Conservation (phyloP, 2,329 filamentous ascomycete species). For the Cladosporium cucumerinum region DNA sequence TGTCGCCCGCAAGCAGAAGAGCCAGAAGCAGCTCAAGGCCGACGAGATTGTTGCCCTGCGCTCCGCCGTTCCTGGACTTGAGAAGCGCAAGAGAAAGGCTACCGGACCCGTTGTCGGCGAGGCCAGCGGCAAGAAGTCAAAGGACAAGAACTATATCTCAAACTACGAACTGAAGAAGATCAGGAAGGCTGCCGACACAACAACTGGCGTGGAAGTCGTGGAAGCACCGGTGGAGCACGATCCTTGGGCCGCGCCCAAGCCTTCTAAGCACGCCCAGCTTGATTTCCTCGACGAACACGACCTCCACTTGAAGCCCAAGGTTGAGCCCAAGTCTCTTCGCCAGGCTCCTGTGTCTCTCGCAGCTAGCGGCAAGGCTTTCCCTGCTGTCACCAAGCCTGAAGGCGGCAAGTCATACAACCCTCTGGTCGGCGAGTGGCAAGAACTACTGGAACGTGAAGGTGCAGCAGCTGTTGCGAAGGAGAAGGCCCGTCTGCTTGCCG, state of each 20-base stretch:
- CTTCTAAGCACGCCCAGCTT: conserved; percentile 52
- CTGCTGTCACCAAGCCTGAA: conserved; percentile 73
- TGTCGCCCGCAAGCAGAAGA: conserved; percentile 64
- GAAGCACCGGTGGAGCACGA: conserved; percentile 66
- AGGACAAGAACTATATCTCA: conserved; percentile 71
- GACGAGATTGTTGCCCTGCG: conserved; percentile 88
- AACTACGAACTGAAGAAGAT: conserved; percentile 79
- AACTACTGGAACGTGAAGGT: conserved; percentile 69
- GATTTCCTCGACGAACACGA: conserved; percentile 57
- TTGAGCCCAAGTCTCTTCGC: conserved; percentile 71
- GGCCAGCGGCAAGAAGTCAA: conserved; percentile 65
- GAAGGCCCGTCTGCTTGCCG: conserved; percentile 65
- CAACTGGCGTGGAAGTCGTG: conserved; percentile 54
- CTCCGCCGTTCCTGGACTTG: conserved; percentile 75
- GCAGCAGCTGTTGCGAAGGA: conserved; percentile 77
- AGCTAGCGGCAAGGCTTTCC: conserved; percentile 75
- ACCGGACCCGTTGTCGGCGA: conserved; percentile 71
- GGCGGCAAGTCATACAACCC: conserved; percentile 94
- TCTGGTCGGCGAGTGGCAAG: conserved; percentile 78
- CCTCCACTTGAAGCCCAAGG: conserved; percentile 54
- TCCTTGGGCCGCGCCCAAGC: conserved; percentile 64
- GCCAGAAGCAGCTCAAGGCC: conserved; percentile 75
- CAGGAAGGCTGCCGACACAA: conserved; percentile 71
- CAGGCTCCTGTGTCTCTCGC: conserved; percentile 75
- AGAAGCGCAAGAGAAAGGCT: conserved; percentile 69